Base-by-base conservation (phyloP, 306 rosid species). In the Quillaja saponaria region DNA sequence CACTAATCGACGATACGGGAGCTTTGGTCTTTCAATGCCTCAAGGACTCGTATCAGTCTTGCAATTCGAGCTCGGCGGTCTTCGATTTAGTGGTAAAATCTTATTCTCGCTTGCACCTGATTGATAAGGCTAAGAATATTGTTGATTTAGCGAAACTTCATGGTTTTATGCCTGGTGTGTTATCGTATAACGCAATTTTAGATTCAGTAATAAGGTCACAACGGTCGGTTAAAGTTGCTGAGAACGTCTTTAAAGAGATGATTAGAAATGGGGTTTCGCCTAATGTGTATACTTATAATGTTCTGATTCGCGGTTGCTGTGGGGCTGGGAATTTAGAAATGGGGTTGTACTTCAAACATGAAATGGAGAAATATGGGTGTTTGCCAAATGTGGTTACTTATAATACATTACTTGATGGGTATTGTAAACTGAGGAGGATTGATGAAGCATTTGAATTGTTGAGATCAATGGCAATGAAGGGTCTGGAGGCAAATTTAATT, bases 21-120 rank as follows among this genome's bases (percentile, higher is more conserved):
- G 51, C 15, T 54, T 20, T 67, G 68, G 63, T 88, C 51, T 91
- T 88, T 56, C 64, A 67, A 11, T 78, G 60, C 73, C 87, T 91
- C 39, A 71, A 18, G 4, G 76, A 91, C 38, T 72, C 96, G 6
- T 64, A 80, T 68, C 82, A 82, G 34, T 44, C 41, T 9, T 82
- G 74, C 77, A 68, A 76, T 53, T 81, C 96, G 11, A 75, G 85
- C 81, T 86, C 96, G 5, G 86, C 86, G 12, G 92, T 82, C 5
- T 78, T 88, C 39, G 90, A 88, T 57, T 80, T 91, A 34, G 80
- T 88, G 21, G 83, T 86, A 10, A 88, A 91, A 73, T 84, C 92
- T 8, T 86, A 84, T 47, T 75, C 96, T 60, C 84, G 33, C 31
- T 47, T 91, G 59, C 77, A 63, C 20, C 71, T 80, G 40, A 39